These are phyloP conservation scores for Candida frijolesensis DNA, from an alignment of 1,139 yeast genomes.

Conservation along the genomic window DNA sequence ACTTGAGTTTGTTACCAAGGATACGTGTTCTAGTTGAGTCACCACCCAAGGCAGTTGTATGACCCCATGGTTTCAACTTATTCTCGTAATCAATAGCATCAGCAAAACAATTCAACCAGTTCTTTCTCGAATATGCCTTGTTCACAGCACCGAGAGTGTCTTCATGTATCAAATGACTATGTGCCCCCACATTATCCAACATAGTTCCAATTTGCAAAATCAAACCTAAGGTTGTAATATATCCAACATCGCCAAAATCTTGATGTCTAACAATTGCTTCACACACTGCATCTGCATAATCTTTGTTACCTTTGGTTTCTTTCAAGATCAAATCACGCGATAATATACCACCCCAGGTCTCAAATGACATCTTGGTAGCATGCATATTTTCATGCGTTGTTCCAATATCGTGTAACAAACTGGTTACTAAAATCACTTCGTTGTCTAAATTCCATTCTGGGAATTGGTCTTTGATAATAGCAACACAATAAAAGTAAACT, in stretches of 20 bases:
- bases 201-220: constrained; percentile 39
- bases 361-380: constrained; percentile 41
- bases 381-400: constrained; percentile 38
- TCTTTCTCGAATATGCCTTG: constrained; percentile 29
- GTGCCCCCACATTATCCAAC: constrained; percentile 39
- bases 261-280: constrained; percentile 44
- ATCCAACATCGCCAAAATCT: constrained; percentile 38
- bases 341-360: constrained; percentile 39
- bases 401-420: constrained; percentile 40
- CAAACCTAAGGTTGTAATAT: constrained; percentile 39
- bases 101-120: constrained; percentile 40
- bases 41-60: constrained; percentile 38
- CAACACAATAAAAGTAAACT: constrained; percentile 34
- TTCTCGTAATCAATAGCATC: constrained; percentile 38
- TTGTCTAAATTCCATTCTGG: constrained; percentile 36
- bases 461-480: constrained; percentile 40
- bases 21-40: constrained; percentile 32
- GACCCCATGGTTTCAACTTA: constrained; percentile 37
- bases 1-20: constrained; percentile 28
- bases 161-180: constrained; percentile 32
- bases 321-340: constrained; percentile 31
- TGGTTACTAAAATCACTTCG: constrained; percentile 34
- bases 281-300: constrained; percentile 40
- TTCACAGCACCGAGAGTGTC: constrained; percentile 34
- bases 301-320: constrained; percentile 25